These are phyloP conservation scores for Nepenthes alata DNA, from an alignment of 179 eudicot genomes.

Conservation along the genomic window DNA sequence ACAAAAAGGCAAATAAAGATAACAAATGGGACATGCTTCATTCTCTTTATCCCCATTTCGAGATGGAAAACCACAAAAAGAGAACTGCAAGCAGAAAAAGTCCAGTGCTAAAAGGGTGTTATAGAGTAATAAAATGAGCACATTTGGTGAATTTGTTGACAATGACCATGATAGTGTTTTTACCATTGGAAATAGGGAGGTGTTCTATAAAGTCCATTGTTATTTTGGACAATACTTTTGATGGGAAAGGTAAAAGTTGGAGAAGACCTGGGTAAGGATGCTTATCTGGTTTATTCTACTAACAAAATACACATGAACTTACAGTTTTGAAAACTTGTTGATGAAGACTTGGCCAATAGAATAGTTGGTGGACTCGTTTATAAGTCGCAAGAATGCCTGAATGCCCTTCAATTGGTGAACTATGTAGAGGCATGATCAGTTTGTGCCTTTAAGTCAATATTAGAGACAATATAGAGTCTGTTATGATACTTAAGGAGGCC, in stretches of 20 bases:
- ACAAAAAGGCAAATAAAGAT: too few species aligned
- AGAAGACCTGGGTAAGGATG: neutral
- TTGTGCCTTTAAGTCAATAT: too few species aligned
- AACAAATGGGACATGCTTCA: too few species aligned
- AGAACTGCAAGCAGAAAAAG: too few species aligned
- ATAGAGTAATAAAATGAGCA: constrained; percentile 2
- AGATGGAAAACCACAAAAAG: too few species aligned
- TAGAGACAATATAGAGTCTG: too few species aligned
- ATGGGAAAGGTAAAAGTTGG: neutral
- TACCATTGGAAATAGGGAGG: neutral
- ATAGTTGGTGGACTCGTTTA: neutral
- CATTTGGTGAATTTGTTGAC: constrained; percentile 4
- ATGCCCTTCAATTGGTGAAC: neutral
- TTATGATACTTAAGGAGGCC: too few species aligned
- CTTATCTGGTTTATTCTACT: neutral
- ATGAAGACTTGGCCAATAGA: constrained; percentile 1
- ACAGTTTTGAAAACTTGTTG: neutral
- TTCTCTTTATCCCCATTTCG: too few species aligned
- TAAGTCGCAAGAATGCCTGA: neutral
- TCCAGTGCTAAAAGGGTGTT: neutral
- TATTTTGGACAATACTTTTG: neutral
- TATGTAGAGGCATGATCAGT: neutral
- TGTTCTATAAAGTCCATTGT: constrained; percentile 8
- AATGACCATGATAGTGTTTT: neutral
- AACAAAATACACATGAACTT: neutral